Conservation (phyloP, 345 rosid genomes). For the Kandelia obovata region DNA sequence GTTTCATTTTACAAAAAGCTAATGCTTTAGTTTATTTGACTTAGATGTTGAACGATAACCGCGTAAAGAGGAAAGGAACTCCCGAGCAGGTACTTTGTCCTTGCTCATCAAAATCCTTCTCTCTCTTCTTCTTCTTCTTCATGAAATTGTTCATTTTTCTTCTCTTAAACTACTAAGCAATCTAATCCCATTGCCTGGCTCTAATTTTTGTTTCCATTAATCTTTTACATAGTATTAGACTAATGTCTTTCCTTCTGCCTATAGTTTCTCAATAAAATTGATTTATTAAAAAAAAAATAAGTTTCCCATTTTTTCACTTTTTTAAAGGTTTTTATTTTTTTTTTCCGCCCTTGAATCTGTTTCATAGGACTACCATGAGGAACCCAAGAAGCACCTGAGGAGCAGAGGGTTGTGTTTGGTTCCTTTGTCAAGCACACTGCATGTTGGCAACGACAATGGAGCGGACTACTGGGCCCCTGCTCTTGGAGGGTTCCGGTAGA, state of each 20-base stretch:
- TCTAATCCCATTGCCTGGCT: too few relatives aligned
- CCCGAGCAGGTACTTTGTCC: slow-evolving; percentile 1
- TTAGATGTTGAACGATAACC: slow-evolving; percentile 11
- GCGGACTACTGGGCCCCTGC: slow-evolving; percentile 34
- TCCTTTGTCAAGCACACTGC: slow-evolving; percentile 26
- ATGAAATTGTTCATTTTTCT: neutral
- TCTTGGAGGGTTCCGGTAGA: slow-evolving; percentile 18
- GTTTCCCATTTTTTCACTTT: too few relatives aligned
- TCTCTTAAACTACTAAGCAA: neutral
- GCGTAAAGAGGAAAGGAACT: slow-evolving; percentile 4
- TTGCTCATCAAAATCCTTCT: neutral
- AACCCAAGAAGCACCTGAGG: slow-evolving; percentile 15
- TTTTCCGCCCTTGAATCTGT: neutral
- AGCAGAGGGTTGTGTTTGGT: slow-evolving; percentile 32
- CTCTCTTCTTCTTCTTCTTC: neutral
- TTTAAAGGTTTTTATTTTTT: too few relatives aligned
- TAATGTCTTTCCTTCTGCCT: neutral
- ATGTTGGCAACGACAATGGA: slow-evolving; percentile 30
- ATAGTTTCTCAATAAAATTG: too few relatives aligned
- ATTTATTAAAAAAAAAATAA: too few relatives aligned
- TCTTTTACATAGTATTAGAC: neutral
- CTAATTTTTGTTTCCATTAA: neutral
- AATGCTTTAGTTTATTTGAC: neutral
- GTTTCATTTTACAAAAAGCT: too few relatives aligned
- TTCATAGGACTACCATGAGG: slow-evolving; percentile 13